Evolutionary conservation across 2,329 filamentous ascomycete genomes (phyloP).

Genomic region (Metarhizium sp.): DNA sequence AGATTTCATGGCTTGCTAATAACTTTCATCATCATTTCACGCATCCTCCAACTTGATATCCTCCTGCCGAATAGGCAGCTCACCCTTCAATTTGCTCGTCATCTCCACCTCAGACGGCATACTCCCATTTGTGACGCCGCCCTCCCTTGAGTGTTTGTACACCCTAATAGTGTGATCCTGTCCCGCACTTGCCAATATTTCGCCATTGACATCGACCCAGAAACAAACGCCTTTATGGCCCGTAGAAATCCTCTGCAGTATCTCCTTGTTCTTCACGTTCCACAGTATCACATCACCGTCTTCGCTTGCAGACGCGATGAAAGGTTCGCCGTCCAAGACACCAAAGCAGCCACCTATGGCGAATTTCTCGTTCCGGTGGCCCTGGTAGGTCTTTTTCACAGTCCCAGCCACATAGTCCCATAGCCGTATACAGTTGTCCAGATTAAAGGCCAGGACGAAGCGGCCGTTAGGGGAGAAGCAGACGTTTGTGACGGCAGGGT

Average conservation of each 20-base stretch:
- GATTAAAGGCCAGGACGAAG: constrained; percentile 82
- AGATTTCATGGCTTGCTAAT: constrained; percentile 1
- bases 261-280: constrained; percentile 79
- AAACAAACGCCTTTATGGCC: constrained; percentile 50
- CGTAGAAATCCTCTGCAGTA: constrained; percentile 55
- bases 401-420: constrained; percentile 93
- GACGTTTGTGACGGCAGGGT: constrained; percentile 79
- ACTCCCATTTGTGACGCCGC: background rate
- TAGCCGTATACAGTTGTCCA: constrained; percentile 81
- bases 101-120: background rate
- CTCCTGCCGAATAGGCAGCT: constrained; percentile 5
- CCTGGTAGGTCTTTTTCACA: constrained; percentile 95
- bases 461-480: constrained; percentile 91
- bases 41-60: constrained; percentile 5
- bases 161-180: constrained; percentile 45
- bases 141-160: constrained; percentile 27
- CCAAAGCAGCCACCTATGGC: constrained; percentile 83
- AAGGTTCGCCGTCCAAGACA: constrained; percentile 37
- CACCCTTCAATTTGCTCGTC: constrained; percentile 1
- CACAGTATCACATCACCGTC: constrained; percentile 79
- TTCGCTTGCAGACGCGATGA: constrained; percentile 78
- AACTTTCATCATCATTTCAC: background rate
- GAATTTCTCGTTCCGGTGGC: constrained; percentile 75
- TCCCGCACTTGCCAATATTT: constrained; percentile 48
- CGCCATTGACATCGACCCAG: constrained; percentile 52